Evolutionary conservation across 2,329 filamentous ascomycete species (phyloP), one percentile per base, ranked within the genome.

Genomic region (Monilinia aucupariae): DNA sequence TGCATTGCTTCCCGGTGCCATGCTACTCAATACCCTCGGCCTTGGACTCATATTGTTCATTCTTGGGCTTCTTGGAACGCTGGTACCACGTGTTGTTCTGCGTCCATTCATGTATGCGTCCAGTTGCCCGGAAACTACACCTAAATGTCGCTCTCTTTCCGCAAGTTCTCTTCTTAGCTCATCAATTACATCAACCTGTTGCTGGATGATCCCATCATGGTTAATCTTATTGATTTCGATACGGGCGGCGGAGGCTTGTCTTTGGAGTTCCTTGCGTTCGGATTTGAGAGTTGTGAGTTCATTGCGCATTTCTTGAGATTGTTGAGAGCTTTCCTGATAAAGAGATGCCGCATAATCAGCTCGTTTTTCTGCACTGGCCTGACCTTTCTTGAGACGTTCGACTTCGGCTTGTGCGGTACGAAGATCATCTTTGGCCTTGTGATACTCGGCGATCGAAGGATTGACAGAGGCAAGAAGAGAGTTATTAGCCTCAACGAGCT

Each of bases 31-130:
- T 9, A 60, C 64, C 1, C 65, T 67, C 15, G 65, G 52, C 32
- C 65, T 64, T 41, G 52, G 62, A 32, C 63, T 61, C 20, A 71
- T 70, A 63, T 68, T 72, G 64, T 69, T 70, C n/a, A 67, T 66
- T 54, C 71, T 62, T 13, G 73, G 73, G 62, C 71, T 73, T 9
- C 70, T 59, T 5, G 73, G 72, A 4, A 69, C 67, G 48, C 67
- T 70, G 2, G 70, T 68, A 4, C 71, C 72, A 56, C 73, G 67
- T 2, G 70, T 72, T 7, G 63, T 64, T 70, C 68, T 76, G 71
- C 58, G 71, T 66, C 78, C 80, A 78, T 68, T 81, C 72, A 48
- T 71, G 32, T 66, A 69, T 70, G 65, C 74, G 70, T 17, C 78
- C 75, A 72, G 53, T 54, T 74, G 71, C 32, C 71, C 71, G 10